Conservation (phyloP, 768 basidiomycete species). For the Multifurca ochricompacta region DNA sequence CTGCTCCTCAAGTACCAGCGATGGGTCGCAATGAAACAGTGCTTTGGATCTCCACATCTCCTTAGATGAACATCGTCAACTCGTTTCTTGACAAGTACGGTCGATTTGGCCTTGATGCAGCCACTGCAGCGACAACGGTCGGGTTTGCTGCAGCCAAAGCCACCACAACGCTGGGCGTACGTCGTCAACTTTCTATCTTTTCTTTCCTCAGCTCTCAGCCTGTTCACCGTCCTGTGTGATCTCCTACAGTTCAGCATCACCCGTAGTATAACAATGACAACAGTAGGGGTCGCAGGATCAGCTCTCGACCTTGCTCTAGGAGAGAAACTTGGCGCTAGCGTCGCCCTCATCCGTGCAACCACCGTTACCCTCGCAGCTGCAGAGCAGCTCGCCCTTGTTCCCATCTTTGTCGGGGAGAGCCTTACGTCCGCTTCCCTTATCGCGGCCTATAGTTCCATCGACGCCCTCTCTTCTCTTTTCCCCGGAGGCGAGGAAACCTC, state of each 20-base stretch:
- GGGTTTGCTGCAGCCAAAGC: conserved; percentile 62
- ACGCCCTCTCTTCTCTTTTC: conserved; percentile 63
- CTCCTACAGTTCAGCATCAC: conserved; percentile 55
- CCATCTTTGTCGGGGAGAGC: conserved; percentile 68
- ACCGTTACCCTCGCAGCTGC: conserved; percentile 54
- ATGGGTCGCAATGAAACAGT: neutral
- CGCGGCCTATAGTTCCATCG: conserved; percentile 69
- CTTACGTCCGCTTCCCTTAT: conserved; percentile 67
- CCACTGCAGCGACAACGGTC: conserved; percentile 52
- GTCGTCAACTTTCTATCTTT: conserved; percentile 26
- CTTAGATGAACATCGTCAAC: conserved; percentile 23
- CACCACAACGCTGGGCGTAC: conserved; percentile 62
- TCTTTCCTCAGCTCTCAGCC: neutral
- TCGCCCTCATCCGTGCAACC: conserved; percentile 50
- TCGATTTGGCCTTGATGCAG: conserved; percentile 58
- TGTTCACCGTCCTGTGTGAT: conserved; percentile 16
- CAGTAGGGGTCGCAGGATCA: conserved; percentile 49
- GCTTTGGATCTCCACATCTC: neutral
- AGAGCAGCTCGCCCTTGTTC: conserved; percentile 66
- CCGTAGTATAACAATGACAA: conserved; percentile 49
- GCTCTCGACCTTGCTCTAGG: conserved; percentile 64
- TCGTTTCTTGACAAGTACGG: conserved; percentile 35
- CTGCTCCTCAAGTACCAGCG: neutral
- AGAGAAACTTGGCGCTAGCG: conserved; percentile 49
- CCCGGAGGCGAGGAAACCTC: conserved; percentile 72